phyloP scores from a whole-genome alignment of 2,329 filamentous ascomycete species.

The Trichoderma cornu-damae region DNA sequence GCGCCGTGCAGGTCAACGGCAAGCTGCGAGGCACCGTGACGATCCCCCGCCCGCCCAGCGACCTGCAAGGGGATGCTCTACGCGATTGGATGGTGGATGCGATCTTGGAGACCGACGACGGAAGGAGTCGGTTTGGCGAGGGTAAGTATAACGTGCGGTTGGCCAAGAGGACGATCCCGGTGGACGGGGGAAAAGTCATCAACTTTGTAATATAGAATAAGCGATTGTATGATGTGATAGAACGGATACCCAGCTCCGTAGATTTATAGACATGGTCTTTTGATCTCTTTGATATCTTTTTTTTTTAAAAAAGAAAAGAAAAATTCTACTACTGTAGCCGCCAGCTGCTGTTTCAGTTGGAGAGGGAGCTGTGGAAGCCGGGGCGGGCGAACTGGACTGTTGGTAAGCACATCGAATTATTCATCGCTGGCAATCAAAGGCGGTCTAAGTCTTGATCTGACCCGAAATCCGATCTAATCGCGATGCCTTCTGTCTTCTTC shows the following conservation, averaged over 20 bases:
- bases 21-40: constrained; percentile 65
- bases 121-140: constrained; percentile 49
- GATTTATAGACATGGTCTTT: constrained; percentile 8
- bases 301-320: no score
- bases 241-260: constrained; percentile 14
- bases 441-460: no score
- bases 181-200: constrained; percentile 61
- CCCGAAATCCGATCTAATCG: constrained; percentile 1
- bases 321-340: neutral
- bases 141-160: constrained; percentile 42
- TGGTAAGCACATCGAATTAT: neutral
- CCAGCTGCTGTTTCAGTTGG: neutral
- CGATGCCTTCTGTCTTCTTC: constrained; percentile 24
- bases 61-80: constrained; percentile 42
- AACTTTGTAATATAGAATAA: constrained; percentile 62
- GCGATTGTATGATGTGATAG: constrained; percentile 14
- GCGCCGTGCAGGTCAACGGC: constrained; percentile 76
- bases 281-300: neutral
- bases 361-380: neutral
- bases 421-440: neutral
- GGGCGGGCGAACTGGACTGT: no score
- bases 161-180: constrained; percentile 62
- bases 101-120: constrained; percentile 58
- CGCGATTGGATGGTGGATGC: constrained; percentile 57
- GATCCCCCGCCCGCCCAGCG: constrained; percentile 49